Evolutionary conservation across 345 rosid species (phyloP).

Genomic region (Salix dunnii): DNA sequence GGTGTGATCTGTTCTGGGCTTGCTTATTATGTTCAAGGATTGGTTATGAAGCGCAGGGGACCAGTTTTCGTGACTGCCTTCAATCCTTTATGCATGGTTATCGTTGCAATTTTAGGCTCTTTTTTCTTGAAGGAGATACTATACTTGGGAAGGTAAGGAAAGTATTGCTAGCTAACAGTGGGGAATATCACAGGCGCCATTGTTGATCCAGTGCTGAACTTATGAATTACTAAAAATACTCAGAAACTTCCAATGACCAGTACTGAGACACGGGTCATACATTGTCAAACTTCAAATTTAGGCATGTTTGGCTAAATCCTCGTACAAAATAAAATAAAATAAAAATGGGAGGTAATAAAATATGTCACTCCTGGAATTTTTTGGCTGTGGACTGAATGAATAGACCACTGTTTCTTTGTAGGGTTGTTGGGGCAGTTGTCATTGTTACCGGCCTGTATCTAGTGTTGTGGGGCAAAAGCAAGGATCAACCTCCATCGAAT

Average conservation of each 20-base stretch:
- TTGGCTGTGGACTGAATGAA: neutral
- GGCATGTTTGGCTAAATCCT: neutral
- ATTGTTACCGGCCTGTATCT: constrained; percentile 66
- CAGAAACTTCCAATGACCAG: neutral
- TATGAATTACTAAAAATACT: neutral
- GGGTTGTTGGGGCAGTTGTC: constrained; percentile 62
- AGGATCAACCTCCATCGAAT: constrained; percentile 35
- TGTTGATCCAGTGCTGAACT: neutral
- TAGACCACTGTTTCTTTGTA: neutral
- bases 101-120: constrained; percentile 56
- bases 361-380: neutral
- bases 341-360: neutral
- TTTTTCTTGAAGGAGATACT: constrained; percentile 49
- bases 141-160: constrained; percentile 45
- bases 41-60: constrained; percentile 52
- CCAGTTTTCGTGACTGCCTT: constrained; percentile 76
- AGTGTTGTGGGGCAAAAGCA: constrained; percentile 78
- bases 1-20: constrained; percentile 54
- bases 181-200: neutral
- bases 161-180: neutral
- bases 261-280: neutral
- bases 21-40: constrained; percentile 61
- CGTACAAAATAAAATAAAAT: neutral
- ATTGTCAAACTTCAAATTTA: neutral
- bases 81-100: constrained; percentile 57